phyloP scores from a whole-genome alignment of 495 filamentous ascomycete species.

The Hyaloscypha hepaticicola region DNA sequence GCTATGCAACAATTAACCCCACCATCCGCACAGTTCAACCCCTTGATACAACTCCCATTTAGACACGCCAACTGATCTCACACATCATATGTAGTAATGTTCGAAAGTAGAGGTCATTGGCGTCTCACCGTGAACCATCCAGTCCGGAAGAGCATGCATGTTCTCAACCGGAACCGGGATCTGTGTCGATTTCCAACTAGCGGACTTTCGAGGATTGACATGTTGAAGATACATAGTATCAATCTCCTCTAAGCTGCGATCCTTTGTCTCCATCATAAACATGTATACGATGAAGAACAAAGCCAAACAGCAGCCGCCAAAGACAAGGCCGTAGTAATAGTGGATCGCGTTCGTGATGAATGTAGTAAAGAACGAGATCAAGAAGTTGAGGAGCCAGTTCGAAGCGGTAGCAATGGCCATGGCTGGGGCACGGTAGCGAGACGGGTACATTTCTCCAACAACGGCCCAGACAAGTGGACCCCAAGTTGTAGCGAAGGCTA shows the following conservation, averaged over 20 bases:
- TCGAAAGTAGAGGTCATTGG: too few relatives aligned
- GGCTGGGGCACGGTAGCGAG: conserved; percentile 66
- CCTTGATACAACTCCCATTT: too few relatives aligned
- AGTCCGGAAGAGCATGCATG: too few relatives aligned
- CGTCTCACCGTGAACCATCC: too few relatives aligned
- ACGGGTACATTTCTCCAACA: conserved; percentile 73
- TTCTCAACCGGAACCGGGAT: too few relatives aligned
- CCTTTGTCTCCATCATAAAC: conserved; percentile 61
- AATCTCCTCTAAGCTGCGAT: conserved; percentile 56
- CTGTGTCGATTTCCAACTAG: conserved; percentile 52
- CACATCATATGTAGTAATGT: too few relatives aligned
- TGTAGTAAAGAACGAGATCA: conserved; percentile 78
- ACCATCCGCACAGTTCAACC: too few relatives aligned
- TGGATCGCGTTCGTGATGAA: conserved; percentile 74
- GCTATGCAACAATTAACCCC: too few relatives aligned
- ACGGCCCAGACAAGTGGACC: conserved; percentile 78
- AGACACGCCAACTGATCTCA: too few relatives aligned
- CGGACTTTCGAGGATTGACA: conserved; percentile 65
- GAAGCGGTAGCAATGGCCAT: conserved; percentile 70
- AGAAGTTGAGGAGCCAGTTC: conserved; percentile 79
- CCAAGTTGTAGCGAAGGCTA: conserved; percentile 66
- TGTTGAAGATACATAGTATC: conserved; percentile 72
- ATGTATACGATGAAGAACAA: conserved; percentile 78
- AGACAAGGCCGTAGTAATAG: conserved; percentile 83
- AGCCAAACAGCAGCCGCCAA: conserved; percentile 67